A percentile compares a stretch with the other conserved stretches of the same genome.
Conservation (phyloP, 1,284 basidiomycete species). For the Testicularia cyperi region DNA sequence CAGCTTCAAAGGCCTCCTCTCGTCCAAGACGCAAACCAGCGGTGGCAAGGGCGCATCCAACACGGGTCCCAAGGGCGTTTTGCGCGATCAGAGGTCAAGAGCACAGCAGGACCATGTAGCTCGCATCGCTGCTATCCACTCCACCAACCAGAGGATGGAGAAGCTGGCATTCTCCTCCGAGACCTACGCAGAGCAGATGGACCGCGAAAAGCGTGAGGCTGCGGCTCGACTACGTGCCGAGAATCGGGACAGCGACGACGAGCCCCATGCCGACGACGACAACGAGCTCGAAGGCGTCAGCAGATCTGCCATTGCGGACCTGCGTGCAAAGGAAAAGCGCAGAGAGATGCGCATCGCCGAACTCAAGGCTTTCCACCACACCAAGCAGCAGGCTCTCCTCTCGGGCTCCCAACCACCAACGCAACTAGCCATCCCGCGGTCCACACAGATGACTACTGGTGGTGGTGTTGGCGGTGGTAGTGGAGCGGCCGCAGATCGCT, state of each 20-base stretch:
- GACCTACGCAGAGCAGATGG: conserved; percentile 36
- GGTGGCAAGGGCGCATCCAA: conserved; percentile 26
- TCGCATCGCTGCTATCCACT: conserved; percentile 8
- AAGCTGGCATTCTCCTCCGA: conserved; percentile 22
- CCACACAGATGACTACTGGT: no score
- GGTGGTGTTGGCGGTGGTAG: no score
- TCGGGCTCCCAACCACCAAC: no score
- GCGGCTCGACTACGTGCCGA: conserved; percentile 3
- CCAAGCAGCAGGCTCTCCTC: conserved; percentile 4
- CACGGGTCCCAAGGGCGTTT: conserved; percentile 50
- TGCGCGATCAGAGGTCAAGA: conserved; percentile 28
- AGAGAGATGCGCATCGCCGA: conserved; percentile 37
- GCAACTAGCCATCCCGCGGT: no score
- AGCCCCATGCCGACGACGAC: conserved; percentile 1
- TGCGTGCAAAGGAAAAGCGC: conserved; percentile 29
- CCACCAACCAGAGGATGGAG: conserved; percentile 32
- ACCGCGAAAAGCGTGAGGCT: conserved; percentile 13
- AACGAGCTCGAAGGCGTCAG: conserved; percentile 5
- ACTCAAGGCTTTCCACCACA: conserved; percentile 12
- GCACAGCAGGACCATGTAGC: conserved; percentile 11
- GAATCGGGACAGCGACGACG: conserved; percentile 11
- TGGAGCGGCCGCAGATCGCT: conserved; percentile 11
- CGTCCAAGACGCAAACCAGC: conserved; percentile 9
- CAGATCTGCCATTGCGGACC: conserved; percentile 24
- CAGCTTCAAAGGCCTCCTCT: conserved; percentile 5